These are phyloP conservation scores for Fomitiporia mediterranea DNA, from an alignment of 1,284 basidiomycete species.

Conservation along the genomic window DNA sequence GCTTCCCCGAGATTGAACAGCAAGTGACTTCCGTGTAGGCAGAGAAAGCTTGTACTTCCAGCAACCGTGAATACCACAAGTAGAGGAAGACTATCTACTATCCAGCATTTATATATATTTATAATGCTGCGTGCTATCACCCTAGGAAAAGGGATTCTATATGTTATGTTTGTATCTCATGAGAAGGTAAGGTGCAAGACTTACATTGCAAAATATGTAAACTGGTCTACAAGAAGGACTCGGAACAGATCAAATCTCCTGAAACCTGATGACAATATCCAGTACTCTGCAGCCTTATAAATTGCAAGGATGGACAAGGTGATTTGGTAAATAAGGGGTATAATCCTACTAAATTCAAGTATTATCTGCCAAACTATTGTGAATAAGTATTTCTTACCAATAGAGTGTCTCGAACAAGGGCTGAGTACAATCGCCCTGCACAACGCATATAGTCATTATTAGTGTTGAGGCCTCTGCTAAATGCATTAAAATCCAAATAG, in stretches of 20 bases:
- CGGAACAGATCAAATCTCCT: not conserved
- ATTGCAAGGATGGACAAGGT: not conserved
- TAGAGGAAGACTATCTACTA: too few species aligned
- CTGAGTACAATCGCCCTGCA: not conserved
- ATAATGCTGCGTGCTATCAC: not conserved
- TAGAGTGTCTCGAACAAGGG: not conserved
- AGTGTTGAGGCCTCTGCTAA: too few species aligned
- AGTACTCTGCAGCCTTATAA: not conserved
- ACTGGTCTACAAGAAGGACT: conserved; percentile 2
- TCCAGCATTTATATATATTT: not conserved
- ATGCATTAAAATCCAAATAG: not conserved
- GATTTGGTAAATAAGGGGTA: not conserved
- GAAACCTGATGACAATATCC: not conserved
- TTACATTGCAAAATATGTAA: conserved; percentile 2
- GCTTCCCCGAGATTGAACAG: conserved; percentile 6
- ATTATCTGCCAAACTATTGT: not conserved
- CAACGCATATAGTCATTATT: not conserved
- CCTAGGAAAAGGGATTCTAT: not conserved
- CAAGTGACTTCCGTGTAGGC: conserved; percentile 1
- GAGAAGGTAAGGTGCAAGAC: not conserved
- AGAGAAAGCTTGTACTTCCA: conserved; percentile 2
- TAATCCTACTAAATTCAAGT: not conserved
- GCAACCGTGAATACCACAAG: not conserved
- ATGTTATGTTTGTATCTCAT: not conserved
- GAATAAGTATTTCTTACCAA: not conserved